Percentiles rank a stretch among this genome's conserved stretches.
Evolutionary conservation across 2,329 filamentous ascomycete genomes (phyloP).

Genomic region (Aspergillus sp.): DNA sequence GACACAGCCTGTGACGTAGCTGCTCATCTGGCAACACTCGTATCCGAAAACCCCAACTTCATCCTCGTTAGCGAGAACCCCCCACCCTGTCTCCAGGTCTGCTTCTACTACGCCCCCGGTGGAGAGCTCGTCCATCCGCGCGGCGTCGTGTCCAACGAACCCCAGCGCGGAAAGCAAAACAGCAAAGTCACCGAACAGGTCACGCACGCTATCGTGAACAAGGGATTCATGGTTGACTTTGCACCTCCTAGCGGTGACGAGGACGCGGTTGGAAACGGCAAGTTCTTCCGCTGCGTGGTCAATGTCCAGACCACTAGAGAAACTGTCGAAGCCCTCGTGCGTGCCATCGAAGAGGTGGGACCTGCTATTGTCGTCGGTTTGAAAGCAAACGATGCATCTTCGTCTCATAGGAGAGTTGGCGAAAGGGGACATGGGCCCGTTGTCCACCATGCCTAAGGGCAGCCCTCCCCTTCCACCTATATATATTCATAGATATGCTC

Average conservation of each 20-base stretch:
- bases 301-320: slow-evolving; percentile 57
- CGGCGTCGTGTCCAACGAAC: slow-evolving; percentile 27
- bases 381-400: slow-evolving; percentile 13
- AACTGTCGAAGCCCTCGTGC: slow-evolving; percentile 60
- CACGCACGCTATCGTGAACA: slow-evolving; percentile 48
- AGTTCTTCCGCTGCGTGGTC: slow-evolving; percentile 66
- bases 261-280: slow-evolving; percentile 51
- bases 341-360: slow-evolving; percentile 51
- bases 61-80: slow-evolving; percentile 69
- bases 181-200: slow-evolving; percentile 53
- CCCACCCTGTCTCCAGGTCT: slow-evolving; percentile 86
- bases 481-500: slow-evolving; percentile 1
- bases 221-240: slow-evolving; percentile 67
- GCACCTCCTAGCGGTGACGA: slow-evolving; percentile 48
- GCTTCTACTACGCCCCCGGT: slow-evolving; percentile 76
- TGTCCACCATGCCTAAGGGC: slow-evolving; percentile 16
- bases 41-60: slow-evolving; percentile 58
- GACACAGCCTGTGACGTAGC: slow-evolving; percentile 71
- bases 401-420: slow-evolving; percentile 17
- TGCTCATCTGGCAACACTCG: slow-evolving; percentile 57
- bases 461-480: neutral
- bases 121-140: slow-evolving; percentile 43
- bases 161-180: slow-evolving; percentile 43
- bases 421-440: slow-evolving; percentile 33
- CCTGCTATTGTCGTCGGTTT: slow-evolving; percentile 26